These are phyloP conservation scores for Candida montana DNA, from an alignment of 805 yeast species.

Conservation along the genomic window DNA sequence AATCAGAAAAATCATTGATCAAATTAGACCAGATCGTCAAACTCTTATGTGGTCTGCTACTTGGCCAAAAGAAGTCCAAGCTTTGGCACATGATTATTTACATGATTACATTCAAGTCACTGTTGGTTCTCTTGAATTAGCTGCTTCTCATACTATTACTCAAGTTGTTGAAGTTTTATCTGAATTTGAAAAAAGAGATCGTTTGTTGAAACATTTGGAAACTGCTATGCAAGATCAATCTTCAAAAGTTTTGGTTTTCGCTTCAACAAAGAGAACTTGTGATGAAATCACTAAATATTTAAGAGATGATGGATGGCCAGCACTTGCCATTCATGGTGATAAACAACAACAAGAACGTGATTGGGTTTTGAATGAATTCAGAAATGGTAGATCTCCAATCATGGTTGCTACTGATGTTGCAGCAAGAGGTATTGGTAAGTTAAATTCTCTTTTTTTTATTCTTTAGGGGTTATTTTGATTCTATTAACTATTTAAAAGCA, in stretches of 20 bases:
- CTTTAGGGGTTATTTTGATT: constrained; percentile 6
- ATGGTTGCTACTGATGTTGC: constrained; percentile 99
- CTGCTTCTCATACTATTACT: constrained; percentile 95
- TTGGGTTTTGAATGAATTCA: constrained; percentile 94
- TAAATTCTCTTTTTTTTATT: constrained; percentile 15
- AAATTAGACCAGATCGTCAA: constrained; percentile 99
- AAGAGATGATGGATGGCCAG: constrained; percentile 98
- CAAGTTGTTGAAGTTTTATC: constrained; percentile 89
- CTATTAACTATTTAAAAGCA: constrained; percentile 16
- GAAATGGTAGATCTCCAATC: constrained; percentile 86
- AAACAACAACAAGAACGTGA: constrained; percentile 97
- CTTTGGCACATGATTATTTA: constrained; percentile 86
- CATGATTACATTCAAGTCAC: constrained; percentile 94
- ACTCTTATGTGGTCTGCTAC: constrained; percentile 99
- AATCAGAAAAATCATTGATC: constrained; percentile 95
- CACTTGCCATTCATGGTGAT: constrained; percentile 98
- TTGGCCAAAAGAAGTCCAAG: constrained; percentile 98
- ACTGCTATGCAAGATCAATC: constrained; percentile 64
- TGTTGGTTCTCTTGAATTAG: constrained; percentile 89
- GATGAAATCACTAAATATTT: constrained; percentile 89
- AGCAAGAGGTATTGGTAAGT: constrained; percentile 99
- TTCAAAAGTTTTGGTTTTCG: constrained; percentile 80
- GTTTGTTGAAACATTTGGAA: constrained; percentile 77
- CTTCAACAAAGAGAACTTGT: constrained; percentile 97
- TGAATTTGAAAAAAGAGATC: constrained; percentile 93